phyloP scores from a whole-genome alignment of 306 rosid species.

The Argentina anserina region DNA sequence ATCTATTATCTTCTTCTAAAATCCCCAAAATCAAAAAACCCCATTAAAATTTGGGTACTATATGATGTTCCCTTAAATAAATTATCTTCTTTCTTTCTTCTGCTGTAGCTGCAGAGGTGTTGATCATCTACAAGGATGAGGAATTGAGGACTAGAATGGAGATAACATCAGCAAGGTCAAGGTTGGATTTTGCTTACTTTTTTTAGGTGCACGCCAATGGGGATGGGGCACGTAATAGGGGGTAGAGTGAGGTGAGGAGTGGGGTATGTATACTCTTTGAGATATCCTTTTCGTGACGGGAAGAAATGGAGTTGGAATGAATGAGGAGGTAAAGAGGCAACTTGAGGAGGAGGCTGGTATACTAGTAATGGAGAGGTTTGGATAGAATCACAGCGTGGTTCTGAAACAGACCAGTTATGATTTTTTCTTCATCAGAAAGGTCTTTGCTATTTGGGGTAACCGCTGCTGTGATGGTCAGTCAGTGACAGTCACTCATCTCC shows the following conservation, averaged over 20 bases:
- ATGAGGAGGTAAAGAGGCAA: not conserved
- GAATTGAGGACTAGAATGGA: slow-evolving; percentile 1
- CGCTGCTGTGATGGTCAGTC: not conserved
- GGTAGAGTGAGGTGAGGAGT: not conserved
- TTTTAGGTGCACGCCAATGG: not conserved
- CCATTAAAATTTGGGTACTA: not conserved
- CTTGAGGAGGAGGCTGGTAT: not conserved
- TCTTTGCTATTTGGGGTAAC: not conserved
- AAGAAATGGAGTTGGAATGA: not conserved
- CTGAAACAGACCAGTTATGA: not conserved
- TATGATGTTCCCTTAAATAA: not conserved
- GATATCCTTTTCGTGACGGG: slow-evolving; percentile 21
- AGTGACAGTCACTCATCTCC: not conserved
- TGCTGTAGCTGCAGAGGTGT: not conserved
- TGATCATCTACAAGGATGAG: not conserved
- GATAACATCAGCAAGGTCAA: slow-evolving; percentile 1
- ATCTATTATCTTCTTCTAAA: not conserved
- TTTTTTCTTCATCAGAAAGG: not conserved
- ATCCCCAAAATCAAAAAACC: not conserved
- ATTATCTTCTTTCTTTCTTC: not conserved
- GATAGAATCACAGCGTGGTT: not conserved
- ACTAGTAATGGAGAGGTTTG: not conserved
- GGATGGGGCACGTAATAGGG: not conserved
- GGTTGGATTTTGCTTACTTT: not conserved
- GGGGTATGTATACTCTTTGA: not conserved